Evolutionary conservation across 75 land plant genomes (phyloP).

Genomic region (Larix kaempferi): DNA sequence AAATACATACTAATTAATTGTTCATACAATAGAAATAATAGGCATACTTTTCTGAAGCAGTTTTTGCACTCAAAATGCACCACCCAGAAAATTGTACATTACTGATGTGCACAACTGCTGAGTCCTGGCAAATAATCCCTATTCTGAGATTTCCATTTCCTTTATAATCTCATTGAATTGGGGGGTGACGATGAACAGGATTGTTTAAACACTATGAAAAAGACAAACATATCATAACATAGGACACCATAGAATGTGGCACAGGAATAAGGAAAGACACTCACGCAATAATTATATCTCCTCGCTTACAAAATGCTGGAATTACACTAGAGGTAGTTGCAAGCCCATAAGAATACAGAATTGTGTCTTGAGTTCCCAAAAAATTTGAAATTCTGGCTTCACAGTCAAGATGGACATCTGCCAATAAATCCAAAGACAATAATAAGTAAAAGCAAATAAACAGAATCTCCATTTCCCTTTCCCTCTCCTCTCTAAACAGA

Average conservation of each 20-base stretch:
- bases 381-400: constrained; percentile 90
- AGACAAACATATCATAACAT: background rate
- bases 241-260: background rate
- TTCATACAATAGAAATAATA: background rate
- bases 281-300: constrained; percentile 94
- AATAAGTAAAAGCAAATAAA: too few species aligned
- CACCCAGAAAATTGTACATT: background rate
- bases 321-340: constrained; percentile 92
- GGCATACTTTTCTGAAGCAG: background rate
- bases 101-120: background rate
- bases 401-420: constrained; percentile 96
- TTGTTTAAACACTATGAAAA: background rate
- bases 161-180: constrained; percentile 2
- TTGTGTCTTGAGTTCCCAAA: constrained; percentile 89
- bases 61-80: background rate
- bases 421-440: background rate
- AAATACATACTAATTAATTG: background rate
- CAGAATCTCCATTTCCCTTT: background rate
- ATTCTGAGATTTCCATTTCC: background rate
- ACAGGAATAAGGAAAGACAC: constrained; percentile 32
- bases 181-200: background rate
- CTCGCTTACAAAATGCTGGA: constrained; percentile 96
- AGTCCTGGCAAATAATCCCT: background rate
- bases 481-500: background rate
- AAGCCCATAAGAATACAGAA: constrained; percentile 96